A percentile compares a stretch with the other conserved stretches of the same genome.
Conservation (phyloP, 768 basidiomycete species). For the Stropharia rugosoannulata region DNA sequence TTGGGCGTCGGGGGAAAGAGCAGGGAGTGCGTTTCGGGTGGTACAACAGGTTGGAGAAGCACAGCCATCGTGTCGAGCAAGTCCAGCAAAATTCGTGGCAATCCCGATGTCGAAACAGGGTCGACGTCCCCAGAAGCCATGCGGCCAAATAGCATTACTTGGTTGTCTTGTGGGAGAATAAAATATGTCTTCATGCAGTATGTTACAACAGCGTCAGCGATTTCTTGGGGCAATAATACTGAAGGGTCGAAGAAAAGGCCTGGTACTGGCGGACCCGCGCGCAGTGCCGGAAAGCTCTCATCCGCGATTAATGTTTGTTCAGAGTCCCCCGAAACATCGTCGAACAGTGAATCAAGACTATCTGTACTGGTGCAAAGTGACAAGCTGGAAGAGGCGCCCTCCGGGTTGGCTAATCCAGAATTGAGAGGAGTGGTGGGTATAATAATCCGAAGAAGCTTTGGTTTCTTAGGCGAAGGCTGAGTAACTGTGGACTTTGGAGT, state of each 20-base stretch:
- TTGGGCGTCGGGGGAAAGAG: conserved; percentile 55
- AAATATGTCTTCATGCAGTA: conserved; percentile 65
- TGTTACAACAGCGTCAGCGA: conserved; percentile 46
- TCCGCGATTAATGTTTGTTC: background rate
- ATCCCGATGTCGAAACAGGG: conserved; percentile 30
- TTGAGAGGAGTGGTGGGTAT: conserved; percentile 13
- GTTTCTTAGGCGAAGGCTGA: conserved; percentile 3
- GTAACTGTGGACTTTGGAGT: background rate
- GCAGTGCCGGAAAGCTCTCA: conserved; percentile 23
- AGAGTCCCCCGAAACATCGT: conserved; percentile 7
- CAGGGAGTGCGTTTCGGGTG: conserved; percentile 46
- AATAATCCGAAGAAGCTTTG: conserved; percentile 15
- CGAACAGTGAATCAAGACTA: conserved; percentile 16
- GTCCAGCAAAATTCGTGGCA: conserved; percentile 55
- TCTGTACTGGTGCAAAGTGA: conserved; percentile 5
- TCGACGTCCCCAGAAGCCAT: conserved; percentile 14
- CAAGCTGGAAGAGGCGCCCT: conserved; percentile 2
- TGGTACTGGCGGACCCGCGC: conserved; percentile 53
- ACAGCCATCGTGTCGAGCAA: conserved; percentile 52
- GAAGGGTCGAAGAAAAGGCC: conserved; percentile 64
- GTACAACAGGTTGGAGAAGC: conserved; percentile 50
- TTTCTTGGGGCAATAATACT: conserved; percentile 45
- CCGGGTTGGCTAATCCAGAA: conserved; percentile 5
- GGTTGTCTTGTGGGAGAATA: conserved; percentile 51
- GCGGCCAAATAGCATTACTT: conserved; percentile 86